These are phyloP conservation scores for Catharanthus roseus DNA, from an alignment of 257 asterid genomes.

Conservation along the genomic window DNA sequence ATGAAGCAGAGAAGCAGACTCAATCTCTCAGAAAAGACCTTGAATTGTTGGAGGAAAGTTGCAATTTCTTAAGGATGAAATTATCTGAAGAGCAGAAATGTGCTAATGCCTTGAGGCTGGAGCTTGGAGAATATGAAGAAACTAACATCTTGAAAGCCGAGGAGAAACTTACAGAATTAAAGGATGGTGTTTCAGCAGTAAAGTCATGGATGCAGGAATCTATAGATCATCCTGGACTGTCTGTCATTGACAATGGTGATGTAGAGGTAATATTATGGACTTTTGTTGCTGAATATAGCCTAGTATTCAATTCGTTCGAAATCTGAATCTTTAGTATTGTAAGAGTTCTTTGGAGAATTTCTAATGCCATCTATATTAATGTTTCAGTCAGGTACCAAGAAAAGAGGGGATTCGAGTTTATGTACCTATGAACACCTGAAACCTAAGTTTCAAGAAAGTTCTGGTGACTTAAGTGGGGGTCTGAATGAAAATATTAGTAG, in stretches of 20 bases:
- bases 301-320: conserved; percentile 8
- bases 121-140: conserved; percentile 51
- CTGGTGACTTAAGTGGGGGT: conserved; percentile 11
- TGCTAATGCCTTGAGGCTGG: conserved; percentile 32
- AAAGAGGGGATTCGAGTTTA: conserved; percentile 24
- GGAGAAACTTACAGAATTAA: conserved; percentile 56
- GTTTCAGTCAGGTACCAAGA: conserved; percentile 64
- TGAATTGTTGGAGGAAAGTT: conserved; percentile 37
- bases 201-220: conserved; percentile 44
- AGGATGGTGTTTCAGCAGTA: conserved; percentile 53
- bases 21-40: conserved; percentile 46
- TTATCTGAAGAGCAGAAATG: conserved; percentile 42
- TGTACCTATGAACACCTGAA: conserved; percentile 18
- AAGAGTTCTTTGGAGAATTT: conserved; percentile 6
- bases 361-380: conserved; percentile 20
- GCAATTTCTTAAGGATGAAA: conserved; percentile 36
- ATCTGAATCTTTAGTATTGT: conserved; percentile 3
- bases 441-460: conserved; percentile 12
- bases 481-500: conserved; percentile 13
- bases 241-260: conserved; percentile 29
- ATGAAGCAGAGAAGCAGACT: conserved; percentile 40
- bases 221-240: conserved; percentile 18
- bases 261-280: conserved; percentile 41
- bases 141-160: conserved; percentile 41
- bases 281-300: conserved; percentile 13